A percentile compares a stretch with the other conserved stretches of the same genome.
Conservation (phyloP, 805 yeast genomes). For the Candida cerambycidarum region DNA sequence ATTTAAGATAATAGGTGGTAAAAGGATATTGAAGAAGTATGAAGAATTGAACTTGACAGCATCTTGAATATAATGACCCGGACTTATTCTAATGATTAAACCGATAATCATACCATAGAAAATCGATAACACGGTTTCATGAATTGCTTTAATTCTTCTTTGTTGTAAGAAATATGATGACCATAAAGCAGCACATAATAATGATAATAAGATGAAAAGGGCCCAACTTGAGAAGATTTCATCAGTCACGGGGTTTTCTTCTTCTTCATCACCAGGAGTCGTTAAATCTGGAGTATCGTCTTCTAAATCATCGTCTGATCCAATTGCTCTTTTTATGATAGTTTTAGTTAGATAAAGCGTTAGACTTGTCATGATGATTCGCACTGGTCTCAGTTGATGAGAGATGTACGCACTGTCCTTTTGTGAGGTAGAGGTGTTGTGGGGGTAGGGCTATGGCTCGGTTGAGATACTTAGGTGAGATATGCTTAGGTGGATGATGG, state of each 20-base stretch:
- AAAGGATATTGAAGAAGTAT: slow-evolving; percentile 86
- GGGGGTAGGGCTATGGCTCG: too few species aligned
- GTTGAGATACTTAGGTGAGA: too few species aligned
- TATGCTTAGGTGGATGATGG: too few species aligned
- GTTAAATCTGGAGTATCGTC: slow-evolving; percentile 40
- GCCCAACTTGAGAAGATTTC: slow-evolving; percentile 99
- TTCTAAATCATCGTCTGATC: slow-evolving; percentile 28
- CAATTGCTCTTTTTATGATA: slow-evolving; percentile 32
- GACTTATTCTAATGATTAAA: slow-evolving; percentile 79
- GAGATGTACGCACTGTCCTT: neutral
- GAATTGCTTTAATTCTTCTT: slow-evolving; percentile 89
- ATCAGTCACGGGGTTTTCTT: slow-evolving; percentile 82
- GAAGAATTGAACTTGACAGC: slow-evolving; percentile 93
- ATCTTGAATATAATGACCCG: slow-evolving; percentile 97
- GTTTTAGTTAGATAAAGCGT: slow-evolving; percentile 25
- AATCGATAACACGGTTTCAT: slow-evolving; percentile 93
- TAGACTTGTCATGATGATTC: slow-evolving; percentile 26
- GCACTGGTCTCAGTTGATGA: neutral
- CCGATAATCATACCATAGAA: slow-evolving; percentile 98
- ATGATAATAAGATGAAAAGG: slow-evolving; percentile 74
- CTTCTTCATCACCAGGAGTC: slow-evolving; percentile 51
- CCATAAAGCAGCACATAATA: slow-evolving; percentile 89
- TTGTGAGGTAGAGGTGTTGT: too few species aligned
- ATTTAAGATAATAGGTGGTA: slow-evolving; percentile 95
- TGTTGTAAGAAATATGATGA: slow-evolving; percentile 91